Percentiles rank a stretch among this genome's conserved stretches.
Evolutionary conservation across 2,329 filamentous ascomycete species (phyloP).

Genomic region (Arthrinium puccinioides): DNA sequence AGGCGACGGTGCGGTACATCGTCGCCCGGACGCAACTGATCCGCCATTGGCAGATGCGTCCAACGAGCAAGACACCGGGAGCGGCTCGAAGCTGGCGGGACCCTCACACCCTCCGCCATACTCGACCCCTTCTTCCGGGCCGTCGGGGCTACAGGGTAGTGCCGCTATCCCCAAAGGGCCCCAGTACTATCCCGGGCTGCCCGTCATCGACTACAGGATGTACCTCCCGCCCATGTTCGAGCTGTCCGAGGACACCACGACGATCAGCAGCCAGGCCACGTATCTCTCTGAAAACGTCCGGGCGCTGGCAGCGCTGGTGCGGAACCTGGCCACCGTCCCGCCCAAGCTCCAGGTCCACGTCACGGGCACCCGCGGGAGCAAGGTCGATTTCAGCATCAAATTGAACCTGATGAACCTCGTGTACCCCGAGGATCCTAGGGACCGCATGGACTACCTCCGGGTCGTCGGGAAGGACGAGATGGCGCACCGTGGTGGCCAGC

Average conservation of each 20-base stretch:
- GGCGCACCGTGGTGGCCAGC: conserved; percentile 37
- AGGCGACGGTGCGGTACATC: neutral
- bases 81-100: no score
- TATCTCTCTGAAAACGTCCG: conserved; percentile 38
- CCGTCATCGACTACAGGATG: conserved; percentile 41
- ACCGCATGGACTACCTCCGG: conserved; percentile 46
- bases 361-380: conserved; percentile 34
- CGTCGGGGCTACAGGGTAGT: conserved; percentile 3
- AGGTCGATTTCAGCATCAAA: conserved; percentile 44
- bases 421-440: conserved; percentile 35
- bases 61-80: no score
- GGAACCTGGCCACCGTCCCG: conserved; percentile 41
- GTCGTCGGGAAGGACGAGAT: conserved; percentile 41
- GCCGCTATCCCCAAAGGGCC: conserved; percentile 17
- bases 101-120: conserved; percentile 19
- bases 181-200: conserved; percentile 38
- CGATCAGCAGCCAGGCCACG: conserved; percentile 38
- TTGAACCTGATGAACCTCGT: conserved; percentile 48
- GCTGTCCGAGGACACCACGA: conserved; percentile 39
- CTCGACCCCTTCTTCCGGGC: conserved; percentile 16
- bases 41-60: no score
- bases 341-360: conserved; percentile 48
- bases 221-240: conserved; percentile 46
- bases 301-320: conserved; percentile 38
- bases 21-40: neutral